These are phyloP conservation scores for Tagetes erecta DNA, from an alignment of 129 eudicot species.

Conservation along the genomic window DNA sequence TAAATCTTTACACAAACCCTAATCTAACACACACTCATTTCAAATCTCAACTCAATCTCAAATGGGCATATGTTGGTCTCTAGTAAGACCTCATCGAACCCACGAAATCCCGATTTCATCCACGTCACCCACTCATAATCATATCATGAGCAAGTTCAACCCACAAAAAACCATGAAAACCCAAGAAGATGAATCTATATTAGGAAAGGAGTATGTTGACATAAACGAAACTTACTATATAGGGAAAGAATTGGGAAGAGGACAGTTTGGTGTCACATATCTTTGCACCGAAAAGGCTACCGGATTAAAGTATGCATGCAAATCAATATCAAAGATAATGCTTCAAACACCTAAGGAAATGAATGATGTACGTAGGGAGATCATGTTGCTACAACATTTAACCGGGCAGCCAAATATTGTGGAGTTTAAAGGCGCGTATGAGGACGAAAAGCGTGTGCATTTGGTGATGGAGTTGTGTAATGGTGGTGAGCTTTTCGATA, in stretches of 20 bases:
- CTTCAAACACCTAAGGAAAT: conserved; percentile 56
- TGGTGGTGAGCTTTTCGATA: conserved; percentile 89
- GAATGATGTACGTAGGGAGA: conserved; percentile 74
- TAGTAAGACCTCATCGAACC: conserved; percentile 25
- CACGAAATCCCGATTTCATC: conserved; percentile 62
- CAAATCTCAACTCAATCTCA: conserved; percentile 12
- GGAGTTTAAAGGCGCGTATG: conserved; percentile 46
- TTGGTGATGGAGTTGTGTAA: conserved; percentile 89
- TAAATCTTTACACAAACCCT: conserved; percentile 25
- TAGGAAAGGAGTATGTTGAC: conserved; percentile 58
- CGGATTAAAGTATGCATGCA: conserved; percentile 65
- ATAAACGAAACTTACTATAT: conserved; percentile 50
- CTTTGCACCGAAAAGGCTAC: conserved; percentile 68
- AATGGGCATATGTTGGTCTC: conserved; percentile 69
- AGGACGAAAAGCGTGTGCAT: conserved; percentile 55
- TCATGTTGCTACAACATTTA: conserved; percentile 70
- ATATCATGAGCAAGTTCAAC: background rate
- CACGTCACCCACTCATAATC: conserved; percentile 35
- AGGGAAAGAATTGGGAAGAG: conserved; percentile 74
- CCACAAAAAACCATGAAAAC: conserved; percentile 20
- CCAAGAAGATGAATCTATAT: conserved; percentile 46
- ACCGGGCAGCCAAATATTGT: conserved; percentile 70
- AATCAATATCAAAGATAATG: conserved; percentile 62
- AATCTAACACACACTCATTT: conserved; percentile 26
- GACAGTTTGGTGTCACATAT: conserved; percentile 81